Conservation (phyloP, 1,139 yeast genomes). For the Candida sp. region DNA sequence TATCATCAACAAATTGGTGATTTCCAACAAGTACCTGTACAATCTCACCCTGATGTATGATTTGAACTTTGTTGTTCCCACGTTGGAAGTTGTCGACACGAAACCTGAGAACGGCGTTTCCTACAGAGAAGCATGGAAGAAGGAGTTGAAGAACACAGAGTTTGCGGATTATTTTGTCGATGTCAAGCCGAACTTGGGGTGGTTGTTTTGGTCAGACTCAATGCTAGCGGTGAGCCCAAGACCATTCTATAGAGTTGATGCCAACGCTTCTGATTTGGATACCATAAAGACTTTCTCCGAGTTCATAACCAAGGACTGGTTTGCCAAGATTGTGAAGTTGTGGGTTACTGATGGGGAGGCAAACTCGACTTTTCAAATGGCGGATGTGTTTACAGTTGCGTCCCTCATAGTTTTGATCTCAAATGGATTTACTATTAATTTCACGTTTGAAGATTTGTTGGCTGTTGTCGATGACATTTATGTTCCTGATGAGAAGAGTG, state of each 20-base stretch:
- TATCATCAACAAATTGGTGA: constrained; percentile 54
- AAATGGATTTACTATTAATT: constrained; percentile 38
- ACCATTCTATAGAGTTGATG: constrained; percentile 26
- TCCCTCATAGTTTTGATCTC: constrained; percentile 50
- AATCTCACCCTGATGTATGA: constrained; percentile 50
- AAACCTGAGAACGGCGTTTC: constrained; percentile 29
- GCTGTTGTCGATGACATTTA: constrained; percentile 55
- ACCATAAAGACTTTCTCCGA: constrained; percentile 51
- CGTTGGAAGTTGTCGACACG: constrained; percentile 47
- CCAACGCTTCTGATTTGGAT: constrained; percentile 40
- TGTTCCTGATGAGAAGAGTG: constrained; percentile 62
- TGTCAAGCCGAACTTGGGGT: constrained; percentile 61
- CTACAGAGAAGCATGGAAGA: constrained; percentile 48
- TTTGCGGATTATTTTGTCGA: constrained; percentile 62
- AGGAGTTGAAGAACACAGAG: constrained; percentile 56
- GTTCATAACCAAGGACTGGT: constrained; percentile 60
- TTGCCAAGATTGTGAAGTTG: constrained; percentile 52
- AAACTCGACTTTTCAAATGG: constrained; percentile 62
- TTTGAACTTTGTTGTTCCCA: constrained; percentile 41
- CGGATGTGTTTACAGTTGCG: constrained; percentile 58
- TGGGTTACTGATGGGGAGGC: constrained; percentile 72
- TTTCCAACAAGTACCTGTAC: constrained; percentile 59
- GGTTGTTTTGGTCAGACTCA: constrained; percentile 77
- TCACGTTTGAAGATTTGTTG: constrained; percentile 49
- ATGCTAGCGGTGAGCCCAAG: constrained; percentile 51